phyloP scores from a whole-genome alignment of 352 stramenopile species.

The Pythium myriotylum region DNA sequence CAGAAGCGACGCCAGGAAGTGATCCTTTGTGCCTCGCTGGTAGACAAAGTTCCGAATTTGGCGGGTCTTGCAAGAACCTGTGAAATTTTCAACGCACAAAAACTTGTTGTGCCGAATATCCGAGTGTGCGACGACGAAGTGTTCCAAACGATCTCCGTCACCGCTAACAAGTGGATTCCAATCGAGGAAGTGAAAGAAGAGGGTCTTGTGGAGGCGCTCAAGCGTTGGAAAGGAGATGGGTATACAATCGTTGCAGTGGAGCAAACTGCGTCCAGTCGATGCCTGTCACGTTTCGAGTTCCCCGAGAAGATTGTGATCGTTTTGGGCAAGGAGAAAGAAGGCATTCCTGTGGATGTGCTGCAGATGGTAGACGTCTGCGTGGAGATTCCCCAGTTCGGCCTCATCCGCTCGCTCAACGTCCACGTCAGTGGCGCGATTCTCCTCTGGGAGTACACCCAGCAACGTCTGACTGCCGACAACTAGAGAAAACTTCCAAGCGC shows the following conservation, averaged over 20 bases:
- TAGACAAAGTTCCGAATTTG: slow-evolving; percentile 96
- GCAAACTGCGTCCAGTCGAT: slow-evolving; percentile 92
- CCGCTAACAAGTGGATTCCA: slow-evolving; percentile 94
- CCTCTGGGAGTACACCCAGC: slow-evolving; percentile 97
- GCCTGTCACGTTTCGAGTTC: slow-evolving; percentile 83
- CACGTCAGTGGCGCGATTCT: slow-evolving; percentile 95
- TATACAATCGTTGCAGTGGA: slow-evolving; percentile 95
- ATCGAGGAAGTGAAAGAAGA: slow-evolving; percentile 87
- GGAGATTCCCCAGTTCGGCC: slow-evolving; percentile 97
- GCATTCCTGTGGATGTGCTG: slow-evolving; percentile 95
- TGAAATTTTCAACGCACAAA: slow-evolving; percentile 94
- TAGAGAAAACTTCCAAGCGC: no score
- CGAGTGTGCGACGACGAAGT: slow-evolving; percentile 82
- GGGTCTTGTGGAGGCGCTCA: slow-evolving; percentile 38
- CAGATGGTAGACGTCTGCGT: slow-evolving; percentile 95
- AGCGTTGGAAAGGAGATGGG: slow-evolving; percentile 81
- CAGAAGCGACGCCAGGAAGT: slow-evolving; percentile 58
- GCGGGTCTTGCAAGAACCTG: slow-evolving; percentile 92
- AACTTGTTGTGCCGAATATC: slow-evolving; percentile 89
- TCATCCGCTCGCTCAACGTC: slow-evolving; percentile 97
- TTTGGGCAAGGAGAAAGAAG: slow-evolving; percentile 96
- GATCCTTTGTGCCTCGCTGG: slow-evolving; percentile 85
- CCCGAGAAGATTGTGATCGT: slow-evolving; percentile 93
- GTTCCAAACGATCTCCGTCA: slow-evolving; percentile 93
- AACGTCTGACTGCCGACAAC: slow-evolving; percentile 40